phyloP scores from a whole-genome alignment of 768 basidiomycete species.

The Phaeotremella skinneri region DNA sequence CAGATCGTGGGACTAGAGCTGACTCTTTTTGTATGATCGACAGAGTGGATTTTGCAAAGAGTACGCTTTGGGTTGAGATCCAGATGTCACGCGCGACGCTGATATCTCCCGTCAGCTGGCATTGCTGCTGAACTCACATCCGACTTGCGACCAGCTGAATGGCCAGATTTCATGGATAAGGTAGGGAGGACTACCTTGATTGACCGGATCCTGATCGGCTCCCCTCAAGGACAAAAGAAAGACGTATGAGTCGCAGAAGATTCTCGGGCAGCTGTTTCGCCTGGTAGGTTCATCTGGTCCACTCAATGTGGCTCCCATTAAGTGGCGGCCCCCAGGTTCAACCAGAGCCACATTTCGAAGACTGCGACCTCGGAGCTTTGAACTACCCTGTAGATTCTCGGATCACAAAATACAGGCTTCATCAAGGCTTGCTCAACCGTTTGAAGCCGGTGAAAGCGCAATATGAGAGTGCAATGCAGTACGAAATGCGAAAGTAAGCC shows the following conservation, averaged over 20 bases:
- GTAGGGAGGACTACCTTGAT: constrained; percentile 12
- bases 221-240: constrained; percentile 21
- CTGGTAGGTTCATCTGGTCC: constrained; percentile 27
- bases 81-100: no score
- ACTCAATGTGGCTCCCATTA: no score
- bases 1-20: background rate
- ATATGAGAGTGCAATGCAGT: constrained; percentile 39
- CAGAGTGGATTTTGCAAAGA: constrained; percentile 52
- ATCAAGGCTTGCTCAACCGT: constrained; percentile 25
- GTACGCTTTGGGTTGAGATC: constrained; percentile 16
- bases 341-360: constrained; percentile 44
- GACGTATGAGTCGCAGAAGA: constrained; percentile 40
- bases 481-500: constrained; percentile 47
- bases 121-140: constrained; percentile 34
- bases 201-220: no score
- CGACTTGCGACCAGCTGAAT: constrained; percentile 26
- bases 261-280: constrained; percentile 45
- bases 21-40: background rate
- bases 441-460: constrained; percentile 42
- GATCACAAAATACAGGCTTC: constrained; percentile 22
- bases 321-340: constrained; percentile 30
- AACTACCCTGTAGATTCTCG: constrained; percentile 34
- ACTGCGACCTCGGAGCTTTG: constrained; percentile 28
- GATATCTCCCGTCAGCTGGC: no score
- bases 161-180: constrained; percentile 51